phyloP scores from a whole-genome alignment of 2,329 filamentous ascomycete genomes.

The Verticillium albo-atrum region DNA sequence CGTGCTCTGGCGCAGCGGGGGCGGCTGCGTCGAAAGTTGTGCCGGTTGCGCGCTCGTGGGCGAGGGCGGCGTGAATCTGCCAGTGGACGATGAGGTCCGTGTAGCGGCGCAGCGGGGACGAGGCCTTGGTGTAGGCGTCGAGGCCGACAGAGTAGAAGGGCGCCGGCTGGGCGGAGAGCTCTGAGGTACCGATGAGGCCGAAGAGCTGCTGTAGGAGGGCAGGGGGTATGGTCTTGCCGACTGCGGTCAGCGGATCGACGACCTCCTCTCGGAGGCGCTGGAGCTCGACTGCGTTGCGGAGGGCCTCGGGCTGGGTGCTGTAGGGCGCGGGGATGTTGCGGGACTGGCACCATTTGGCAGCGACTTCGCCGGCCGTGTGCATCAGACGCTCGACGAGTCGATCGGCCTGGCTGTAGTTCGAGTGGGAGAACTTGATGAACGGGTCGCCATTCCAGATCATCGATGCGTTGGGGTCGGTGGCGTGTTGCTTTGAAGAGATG shows the following conservation, averaged over 20 bases:
- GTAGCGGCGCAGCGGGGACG: constrained; percentile 62
- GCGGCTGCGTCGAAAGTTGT: constrained; percentile 15
- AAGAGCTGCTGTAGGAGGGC: constrained; percentile 24
- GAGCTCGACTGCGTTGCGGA: constrained; percentile 29
- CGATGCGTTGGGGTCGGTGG: constrained; percentile 14
- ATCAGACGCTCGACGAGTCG: constrained; percentile 47
- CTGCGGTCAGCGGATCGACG: constrained; percentile 28
- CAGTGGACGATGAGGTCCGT: constrained; percentile 60
- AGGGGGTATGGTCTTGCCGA: constrained; percentile 23
- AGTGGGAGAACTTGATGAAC: constrained; percentile 38
- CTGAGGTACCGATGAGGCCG: constrained; percentile 43
- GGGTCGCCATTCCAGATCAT: constrained; percentile 41
- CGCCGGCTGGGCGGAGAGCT: constrained; percentile 47
- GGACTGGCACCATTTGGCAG: constrained; percentile 55
- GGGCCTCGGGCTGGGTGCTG: constrained; percentile 41
- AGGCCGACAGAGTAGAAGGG: constrained; percentile 55
- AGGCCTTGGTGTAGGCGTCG: constrained; percentile 58
- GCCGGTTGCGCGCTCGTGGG: constrained; percentile 33
- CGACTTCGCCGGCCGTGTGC: constrained; percentile 58
- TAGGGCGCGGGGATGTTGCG: constrained; percentile 57
- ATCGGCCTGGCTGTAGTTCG: constrained; percentile 21
- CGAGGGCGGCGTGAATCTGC: constrained; percentile 59
- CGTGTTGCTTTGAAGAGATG: constrained; percentile 9
- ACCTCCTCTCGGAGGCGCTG: constrained; percentile 30
- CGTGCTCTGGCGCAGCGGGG: constrained; percentile 13